Evolutionary conservation across 2,329 filamentous ascomycete genomes (phyloP), one percentile per base, ranked within the genome.

Genomic region (Chalara sp.): DNA sequence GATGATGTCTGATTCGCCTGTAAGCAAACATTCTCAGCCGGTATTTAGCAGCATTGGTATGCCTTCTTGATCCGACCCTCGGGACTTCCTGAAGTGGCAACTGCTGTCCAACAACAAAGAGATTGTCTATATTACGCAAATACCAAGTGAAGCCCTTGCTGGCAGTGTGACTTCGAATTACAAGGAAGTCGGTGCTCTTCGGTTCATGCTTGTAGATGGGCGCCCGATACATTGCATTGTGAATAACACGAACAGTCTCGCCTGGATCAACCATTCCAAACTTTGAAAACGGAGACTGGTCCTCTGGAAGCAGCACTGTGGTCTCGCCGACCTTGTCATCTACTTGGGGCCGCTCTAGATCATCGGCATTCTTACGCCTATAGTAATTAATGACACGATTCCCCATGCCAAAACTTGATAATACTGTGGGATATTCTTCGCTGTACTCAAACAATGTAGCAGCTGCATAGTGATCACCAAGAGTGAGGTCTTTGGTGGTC

Each of bases 361-460:
- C 79, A 41, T 77, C 75, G 40, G 80, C 80, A 64, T 89, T 87
- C 62, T 89, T 89, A 53, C 91, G 83, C 39, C 89, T 87, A 66
- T 96, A 96, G 69, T 97, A 99, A 68, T 99, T 97, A 73, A 97
- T 89, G 52, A 99, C 80, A 48, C 90, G 87, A 67, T 86, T 95
- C 48, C 91, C 91, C 93, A 99, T 99, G 58, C 92, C 93, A 63
- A 96, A 96, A 65, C 95, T 96, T 42, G 92, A 96, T 55, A 99
- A 74, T 53, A 95, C 89, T 7, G 86, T 87, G 0, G 93, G 93
- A 56, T 89, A 86, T 63, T 96, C 90, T 68, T 99, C 93, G 6
- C 89, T 95, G 67, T 99, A 99, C 68, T 99, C 93, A 33, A 97
- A 85, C 11, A 99, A 78, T 5, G 96, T 78, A 21, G 89, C 84